Conservation (phyloP, 306 rosid genomes). For the Cucumis hystrix region DNA sequence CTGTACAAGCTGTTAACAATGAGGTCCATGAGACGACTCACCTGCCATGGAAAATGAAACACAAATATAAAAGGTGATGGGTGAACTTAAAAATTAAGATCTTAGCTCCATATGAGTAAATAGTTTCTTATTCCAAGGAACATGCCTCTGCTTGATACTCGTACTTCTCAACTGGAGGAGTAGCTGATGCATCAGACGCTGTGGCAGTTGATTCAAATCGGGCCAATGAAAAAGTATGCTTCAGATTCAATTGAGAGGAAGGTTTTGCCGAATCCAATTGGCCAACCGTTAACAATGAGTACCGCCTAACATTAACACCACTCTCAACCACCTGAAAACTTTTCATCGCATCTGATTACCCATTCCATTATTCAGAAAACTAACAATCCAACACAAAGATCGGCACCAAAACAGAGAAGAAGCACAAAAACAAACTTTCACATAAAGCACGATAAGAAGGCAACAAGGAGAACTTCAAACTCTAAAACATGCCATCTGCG, state of each 20-base stretch:
- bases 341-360: neutral
- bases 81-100: neutral
- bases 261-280: conserved; percentile 16
- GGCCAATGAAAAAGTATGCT: conserved; percentile 22
- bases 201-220: conserved; percentile 74
- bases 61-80: neutral
- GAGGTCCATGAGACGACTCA: conserved; percentile 96
- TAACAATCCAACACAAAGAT: neutral
- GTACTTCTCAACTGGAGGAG: conserved; percentile 45
- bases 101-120: neutral
- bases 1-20: conserved; percentile 95
- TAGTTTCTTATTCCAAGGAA: neutral
- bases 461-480: neutral
- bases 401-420: neutral
- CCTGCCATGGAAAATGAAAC: conserved; percentile 32
- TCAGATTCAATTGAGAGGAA: conserved; percentile 12
- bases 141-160: conserved; percentile 96
- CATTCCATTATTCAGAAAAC: neutral
- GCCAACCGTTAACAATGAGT: conserved; percentile 35
- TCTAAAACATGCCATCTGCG: neutral
- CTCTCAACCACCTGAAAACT: conserved; percentile 40
- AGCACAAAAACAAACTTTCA: neutral
- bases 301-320: conserved; percentile 32
- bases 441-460: neutral
- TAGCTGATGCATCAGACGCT: conserved; percentile 47